Conservation (phyloP, 176 grass and related monocot genomes). For the Oropetium thomaeum region DNA sequence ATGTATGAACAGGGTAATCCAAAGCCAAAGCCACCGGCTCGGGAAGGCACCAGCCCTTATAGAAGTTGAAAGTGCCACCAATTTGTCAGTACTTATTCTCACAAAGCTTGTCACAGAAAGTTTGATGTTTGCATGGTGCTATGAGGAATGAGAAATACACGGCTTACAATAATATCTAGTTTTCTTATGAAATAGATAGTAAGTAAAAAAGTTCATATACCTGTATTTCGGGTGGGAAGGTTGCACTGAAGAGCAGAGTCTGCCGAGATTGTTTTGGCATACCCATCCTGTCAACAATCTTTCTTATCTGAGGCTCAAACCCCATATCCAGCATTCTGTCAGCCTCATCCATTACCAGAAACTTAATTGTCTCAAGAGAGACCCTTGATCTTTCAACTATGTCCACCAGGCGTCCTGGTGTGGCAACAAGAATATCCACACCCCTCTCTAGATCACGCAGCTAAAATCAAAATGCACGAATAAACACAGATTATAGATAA, state of each 20-base stretch:
- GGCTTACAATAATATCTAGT: neutral
- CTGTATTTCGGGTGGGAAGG: constrained; percentile 81
- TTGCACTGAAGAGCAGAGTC: constrained; percentile 93
- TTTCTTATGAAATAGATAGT: neutral
- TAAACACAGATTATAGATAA: constrained; percentile 4
- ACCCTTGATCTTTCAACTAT: constrained; percentile 65
- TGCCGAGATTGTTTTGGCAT: constrained; percentile 70
- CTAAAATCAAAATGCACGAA: constrained; percentile 37
- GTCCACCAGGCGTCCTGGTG: constrained; percentile 73
- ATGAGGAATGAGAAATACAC: neutral
- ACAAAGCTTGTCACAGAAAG: neutral
- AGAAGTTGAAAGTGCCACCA: neutral
- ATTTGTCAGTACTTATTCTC: neutral
- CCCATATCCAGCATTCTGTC: constrained; percentile 99
- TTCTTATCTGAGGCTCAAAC: constrained; percentile 87
- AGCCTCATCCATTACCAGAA: constrained; percentile 74
- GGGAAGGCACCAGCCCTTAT: too few species aligned
- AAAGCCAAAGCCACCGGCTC: too few species aligned
- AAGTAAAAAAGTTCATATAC: constrained; percentile 9
- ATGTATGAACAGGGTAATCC: neutral
- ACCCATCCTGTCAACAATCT: constrained; percentile 63
- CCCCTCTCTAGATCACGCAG: constrained; percentile 65
- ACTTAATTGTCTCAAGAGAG: constrained; percentile 73
- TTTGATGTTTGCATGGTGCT: neutral
- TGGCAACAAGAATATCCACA: constrained; percentile 77